Evolutionary conservation across 208 protist genomes (phyloP).

Genomic region (Strigomonas culicis): DNA sequence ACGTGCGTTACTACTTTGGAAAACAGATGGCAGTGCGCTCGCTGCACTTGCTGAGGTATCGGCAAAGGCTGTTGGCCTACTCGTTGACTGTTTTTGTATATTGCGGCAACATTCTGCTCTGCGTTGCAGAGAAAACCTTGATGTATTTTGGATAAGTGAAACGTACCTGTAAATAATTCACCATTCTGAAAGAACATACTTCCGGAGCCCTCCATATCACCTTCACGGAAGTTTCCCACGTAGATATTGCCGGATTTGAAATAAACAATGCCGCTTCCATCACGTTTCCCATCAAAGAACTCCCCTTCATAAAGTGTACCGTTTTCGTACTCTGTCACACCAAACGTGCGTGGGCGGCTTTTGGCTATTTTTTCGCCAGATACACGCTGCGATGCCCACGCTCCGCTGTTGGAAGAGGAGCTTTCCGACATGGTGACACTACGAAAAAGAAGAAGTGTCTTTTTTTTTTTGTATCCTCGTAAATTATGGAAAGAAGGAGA

Average conservation of each 20-base stretch:
- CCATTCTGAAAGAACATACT: conserved; percentile 55
- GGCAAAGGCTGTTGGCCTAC: conserved; percentile 21
- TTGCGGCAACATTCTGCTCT: conserved; percentile 26
- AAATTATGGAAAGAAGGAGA: conserved; percentile 2
- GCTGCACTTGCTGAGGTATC: conserved; percentile 22
- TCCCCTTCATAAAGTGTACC: conserved; percentile 60
- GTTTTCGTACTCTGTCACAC: conserved; percentile 26
- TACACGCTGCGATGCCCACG: background rate
- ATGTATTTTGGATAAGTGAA: conserved; percentile 31
- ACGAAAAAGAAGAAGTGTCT: background rate
- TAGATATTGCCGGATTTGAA: conserved; percentile 64
- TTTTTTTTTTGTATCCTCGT: background rate
- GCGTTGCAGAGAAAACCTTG: conserved; percentile 32
- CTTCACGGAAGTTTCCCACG: conserved; percentile 43
- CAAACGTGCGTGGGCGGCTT: background rate
- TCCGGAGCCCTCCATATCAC: conserved; percentile 49
- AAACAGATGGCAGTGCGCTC: conserved; percentile 35
- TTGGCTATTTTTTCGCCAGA: background rate
- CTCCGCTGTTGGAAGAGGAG: background rate
- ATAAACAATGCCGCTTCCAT: conserved; percentile 56
- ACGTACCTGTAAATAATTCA: conserved; percentile 50
- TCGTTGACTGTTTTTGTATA: conserved; percentile 32
- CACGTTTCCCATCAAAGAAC: conserved; percentile 30
- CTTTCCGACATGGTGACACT: background rate
- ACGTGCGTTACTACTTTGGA: conserved; percentile 35